Evolutionary conservation across 1,284 basidiomycete genomes (phyloP).

Genomic region (Erythrobasidium hasegawianum): DNA sequence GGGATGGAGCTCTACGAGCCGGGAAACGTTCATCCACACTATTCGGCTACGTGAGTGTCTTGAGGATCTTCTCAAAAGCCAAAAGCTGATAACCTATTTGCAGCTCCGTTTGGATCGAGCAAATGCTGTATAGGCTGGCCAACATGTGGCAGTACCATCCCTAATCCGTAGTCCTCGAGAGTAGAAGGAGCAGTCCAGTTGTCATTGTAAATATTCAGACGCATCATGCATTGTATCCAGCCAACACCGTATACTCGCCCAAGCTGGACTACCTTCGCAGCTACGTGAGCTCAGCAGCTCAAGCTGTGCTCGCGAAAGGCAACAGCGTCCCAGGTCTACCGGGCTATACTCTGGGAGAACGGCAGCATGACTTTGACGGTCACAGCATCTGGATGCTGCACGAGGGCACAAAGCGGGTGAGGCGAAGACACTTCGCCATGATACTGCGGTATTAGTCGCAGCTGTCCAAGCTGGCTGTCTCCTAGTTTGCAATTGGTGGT

Average conservation of each 20-base stretch:
- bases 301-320: slow-evolving; percentile 36
- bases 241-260: too few species aligned
- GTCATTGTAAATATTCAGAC: too few species aligned
- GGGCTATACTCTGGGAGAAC: slow-evolving; percentile 71
- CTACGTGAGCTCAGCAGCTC: slow-evolving; percentile 35
- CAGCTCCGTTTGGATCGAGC: slow-evolving; percentile 27
- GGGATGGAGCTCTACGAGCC: slow-evolving; percentile 26
- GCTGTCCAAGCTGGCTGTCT: not conserved
- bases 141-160: not conserved
- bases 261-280: slow-evolving; percentile 32
- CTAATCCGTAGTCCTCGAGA: too few species aligned
- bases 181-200: too few species aligned
- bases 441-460: too few species aligned
- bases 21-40: slow-evolving; percentile 33
- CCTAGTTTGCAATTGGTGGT: not conserved
- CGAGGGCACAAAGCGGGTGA: slow-evolving; percentile 79
- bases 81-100: not conserved
- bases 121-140: slow-evolving; percentile 30
- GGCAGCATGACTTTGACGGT: slow-evolving; percentile 63
- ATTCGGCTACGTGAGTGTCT: slow-evolving; percentile 22
- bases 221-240: too few species aligned
- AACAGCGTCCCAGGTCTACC: slow-evolving; percentile 41
- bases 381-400: slow-evolving; percentile 77
- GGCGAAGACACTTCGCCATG: slow-evolving; percentile 39
- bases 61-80: not conserved